Evolutionary conservation across 1,284 basidiomycete genomes (phyloP).

Genomic region (Xanthoconium separans): DNA sequence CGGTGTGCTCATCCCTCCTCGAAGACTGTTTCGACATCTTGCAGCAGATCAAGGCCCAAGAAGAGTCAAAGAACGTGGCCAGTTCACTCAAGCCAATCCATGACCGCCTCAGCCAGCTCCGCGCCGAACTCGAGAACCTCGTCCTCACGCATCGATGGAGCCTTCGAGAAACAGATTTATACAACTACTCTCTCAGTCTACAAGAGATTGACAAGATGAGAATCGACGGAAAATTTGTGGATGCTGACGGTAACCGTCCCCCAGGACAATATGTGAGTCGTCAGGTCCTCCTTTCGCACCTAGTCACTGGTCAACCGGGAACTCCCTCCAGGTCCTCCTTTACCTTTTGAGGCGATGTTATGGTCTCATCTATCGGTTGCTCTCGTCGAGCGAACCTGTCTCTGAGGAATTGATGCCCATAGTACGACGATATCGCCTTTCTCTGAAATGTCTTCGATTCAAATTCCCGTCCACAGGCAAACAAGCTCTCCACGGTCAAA

Average conservation of each 20-base stretch:
- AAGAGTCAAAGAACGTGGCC: slow-evolving; percentile 89
- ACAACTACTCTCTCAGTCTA: slow-evolving; percentile 91
- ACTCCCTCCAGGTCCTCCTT: slow-evolving; percentile 69
- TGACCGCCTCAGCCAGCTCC: slow-evolving; percentile 86
- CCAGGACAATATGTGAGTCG: slow-evolving; percentile 83
- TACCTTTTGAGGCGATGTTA: slow-evolving; percentile 95
- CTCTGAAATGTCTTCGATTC: background rate
- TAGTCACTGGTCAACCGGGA: background rate
- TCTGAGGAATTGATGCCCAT: slow-evolving; percentile 97
- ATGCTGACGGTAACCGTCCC: slow-evolving; percentile 89
- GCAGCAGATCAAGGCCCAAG: slow-evolving; percentile 94
- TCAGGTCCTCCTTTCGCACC: background rate
- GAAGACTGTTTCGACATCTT: slow-evolving; percentile 97
- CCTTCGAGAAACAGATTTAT: slow-evolving; percentile 92
- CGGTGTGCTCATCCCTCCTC: slow-evolving; percentile 83
- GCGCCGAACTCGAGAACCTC: slow-evolving; percentile 84
- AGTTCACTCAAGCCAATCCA: slow-evolving; percentile 92
- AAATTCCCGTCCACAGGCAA: slow-evolving; percentile 55
- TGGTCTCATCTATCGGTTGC: slow-evolving; percentile 90
- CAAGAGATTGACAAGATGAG: slow-evolving; percentile 98
- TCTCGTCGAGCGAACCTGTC: slow-evolving; percentile 99
- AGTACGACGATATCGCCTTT: slow-evolving; percentile 51
- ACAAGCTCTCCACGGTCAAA: slow-evolving; percentile 91
- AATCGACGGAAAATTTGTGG: slow-evolving; percentile 95
- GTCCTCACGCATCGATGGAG: slow-evolving; percentile 98